These are phyloP conservation scores for Yamadazyma paraphyllophila DNA, from an alignment of 805 yeast genomes.

Conservation along the genomic window DNA sequence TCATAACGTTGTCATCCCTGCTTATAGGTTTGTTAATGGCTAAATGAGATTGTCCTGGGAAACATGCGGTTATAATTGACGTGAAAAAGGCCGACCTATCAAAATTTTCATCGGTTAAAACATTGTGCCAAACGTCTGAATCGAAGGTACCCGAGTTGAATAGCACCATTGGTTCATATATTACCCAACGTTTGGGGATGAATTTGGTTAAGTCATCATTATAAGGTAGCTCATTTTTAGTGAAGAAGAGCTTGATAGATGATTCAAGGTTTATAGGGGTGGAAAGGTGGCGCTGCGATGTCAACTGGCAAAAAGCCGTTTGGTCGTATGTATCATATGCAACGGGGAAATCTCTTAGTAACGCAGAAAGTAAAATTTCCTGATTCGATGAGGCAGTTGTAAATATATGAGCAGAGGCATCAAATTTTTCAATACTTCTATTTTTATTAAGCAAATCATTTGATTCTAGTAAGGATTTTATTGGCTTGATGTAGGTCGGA, in stretches of 20 bases:
- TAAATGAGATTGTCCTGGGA: constrained; percentile 47
- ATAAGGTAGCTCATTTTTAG: background rate
- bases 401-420: constrained; percentile 1
- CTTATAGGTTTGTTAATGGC: constrained; percentile 72
- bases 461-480: constrained; percentile 20
- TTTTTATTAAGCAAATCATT: constrained; percentile 15
- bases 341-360: constrained; percentile 2
- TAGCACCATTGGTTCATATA: constrained; percentile 67
- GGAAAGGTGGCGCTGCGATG: background rate
- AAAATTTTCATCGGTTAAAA: constrained; percentile 1
- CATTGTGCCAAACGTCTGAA: constrained; percentile 29
- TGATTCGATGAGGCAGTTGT: constrained; percentile 4
- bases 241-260: background rate
- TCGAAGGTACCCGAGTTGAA: constrained; percentile 52
- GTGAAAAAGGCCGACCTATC: constrained; percentile 16
- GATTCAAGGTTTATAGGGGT: background rate
- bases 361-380: constrained; percentile 2
- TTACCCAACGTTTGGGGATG: constrained; percentile 55
- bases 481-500: constrained; percentile 15
- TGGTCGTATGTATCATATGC: constrained; percentile 1
- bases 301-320: background rate
- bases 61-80: constrained; percentile 12
- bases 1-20: constrained; percentile 53
- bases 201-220: background rate
- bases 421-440: constrained; percentile 16